These are phyloP conservation scores for Abelmoschus esculentus DNA, from an alignment of 345 rosid genomes.

Conservation along the genomic window DNA sequence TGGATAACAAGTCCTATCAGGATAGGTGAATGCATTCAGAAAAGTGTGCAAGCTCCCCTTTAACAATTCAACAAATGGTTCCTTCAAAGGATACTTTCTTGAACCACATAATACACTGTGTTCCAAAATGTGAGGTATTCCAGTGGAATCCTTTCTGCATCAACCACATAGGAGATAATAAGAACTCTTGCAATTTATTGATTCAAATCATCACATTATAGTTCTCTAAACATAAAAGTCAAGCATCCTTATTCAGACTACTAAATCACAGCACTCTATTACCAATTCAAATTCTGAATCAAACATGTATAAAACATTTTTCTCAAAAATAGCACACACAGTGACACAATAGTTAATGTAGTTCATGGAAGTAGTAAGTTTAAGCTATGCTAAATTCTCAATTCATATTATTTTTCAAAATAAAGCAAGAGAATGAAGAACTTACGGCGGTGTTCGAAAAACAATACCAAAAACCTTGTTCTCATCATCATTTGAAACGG, in stretches of 20 bases:
- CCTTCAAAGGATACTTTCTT: conserved; percentile 89
- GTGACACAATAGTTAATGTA: not conserved
- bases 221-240: not conserved
- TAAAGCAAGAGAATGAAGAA: not conserved
- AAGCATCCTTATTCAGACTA: not conserved
- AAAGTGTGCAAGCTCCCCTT: conserved; percentile 94
- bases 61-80: conserved; percentile 90
- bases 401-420: not conserved
- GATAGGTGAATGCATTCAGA: conserved; percentile 92
- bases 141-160: conserved; percentile 92
- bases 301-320: not conserved
- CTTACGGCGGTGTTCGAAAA: conserved; percentile 91
- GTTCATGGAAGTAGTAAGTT: not conserved
- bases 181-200: conserved; percentile 1
- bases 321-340: not conserved
- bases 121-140: conserved; percentile 94
- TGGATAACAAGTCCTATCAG: conserved; percentile 96
- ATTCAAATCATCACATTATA: not conserved
- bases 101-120: conserved; percentile 97
- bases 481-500: conserved; percentile 85
- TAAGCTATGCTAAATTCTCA: not conserved
- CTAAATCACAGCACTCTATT: not conserved
- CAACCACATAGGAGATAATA: conserved; percentile 4
- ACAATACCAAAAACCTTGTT: conserved; percentile 83
- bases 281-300: not conserved